phyloP scores from a whole-genome alignment of 1,284 basidiomycete genomes.

The Coniferiporia weirii region DNA sequence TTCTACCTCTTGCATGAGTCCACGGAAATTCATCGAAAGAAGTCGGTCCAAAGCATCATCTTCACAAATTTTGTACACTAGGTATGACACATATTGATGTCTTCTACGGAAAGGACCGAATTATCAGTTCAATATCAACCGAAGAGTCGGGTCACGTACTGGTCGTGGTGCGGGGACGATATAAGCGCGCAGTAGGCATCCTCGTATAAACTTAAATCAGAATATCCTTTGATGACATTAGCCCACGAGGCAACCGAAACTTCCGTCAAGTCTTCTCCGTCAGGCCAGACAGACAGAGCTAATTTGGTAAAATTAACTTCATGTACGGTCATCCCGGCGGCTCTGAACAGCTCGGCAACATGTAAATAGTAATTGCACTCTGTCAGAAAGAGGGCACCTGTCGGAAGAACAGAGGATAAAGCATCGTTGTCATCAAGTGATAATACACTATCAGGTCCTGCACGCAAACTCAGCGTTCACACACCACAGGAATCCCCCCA shows the following conservation, averaged over 20 bases:
- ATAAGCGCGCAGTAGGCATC: slow-evolving; percentile 81
- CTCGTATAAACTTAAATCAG: slow-evolving; percentile 71
- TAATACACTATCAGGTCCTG: slow-evolving; percentile 50
- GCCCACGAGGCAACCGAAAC: slow-evolving; percentile 51
- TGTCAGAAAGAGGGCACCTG: slow-evolving; percentile 48
- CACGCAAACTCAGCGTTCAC: slow-evolving; percentile 15
- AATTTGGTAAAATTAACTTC: slow-evolving; percentile 73
- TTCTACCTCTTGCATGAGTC: slow-evolving; percentile 85
- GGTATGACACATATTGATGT: slow-evolving; percentile 71
- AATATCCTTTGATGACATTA: slow-evolving; percentile 72
- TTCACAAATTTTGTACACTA: slow-evolving; percentile 93
- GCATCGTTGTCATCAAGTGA: slow-evolving; percentile 60
- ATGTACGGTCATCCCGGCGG: slow-evolving; percentile 47
- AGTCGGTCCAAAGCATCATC: slow-evolving; percentile 76
- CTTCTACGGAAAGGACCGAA: slow-evolving; percentile 44
- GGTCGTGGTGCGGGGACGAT: slow-evolving; percentile 63
- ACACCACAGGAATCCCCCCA: slow-evolving; percentile 1
- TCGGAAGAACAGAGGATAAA: slow-evolving; percentile 58
- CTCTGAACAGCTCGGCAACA: slow-evolving; percentile 68
- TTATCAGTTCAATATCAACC: slow-evolving; percentile 9
- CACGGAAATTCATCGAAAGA: slow-evolving; percentile 82
- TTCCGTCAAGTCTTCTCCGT: slow-evolving; percentile 48
- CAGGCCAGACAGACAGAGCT: slow-evolving; percentile 65
- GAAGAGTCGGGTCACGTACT: slow-evolving; percentile 50
- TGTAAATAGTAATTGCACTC: slow-evolving; percentile 76